phyloP scores from a whole-genome alignment of 371 early-diverging fungal genomes.

The Rozella allomycis region DNA sequence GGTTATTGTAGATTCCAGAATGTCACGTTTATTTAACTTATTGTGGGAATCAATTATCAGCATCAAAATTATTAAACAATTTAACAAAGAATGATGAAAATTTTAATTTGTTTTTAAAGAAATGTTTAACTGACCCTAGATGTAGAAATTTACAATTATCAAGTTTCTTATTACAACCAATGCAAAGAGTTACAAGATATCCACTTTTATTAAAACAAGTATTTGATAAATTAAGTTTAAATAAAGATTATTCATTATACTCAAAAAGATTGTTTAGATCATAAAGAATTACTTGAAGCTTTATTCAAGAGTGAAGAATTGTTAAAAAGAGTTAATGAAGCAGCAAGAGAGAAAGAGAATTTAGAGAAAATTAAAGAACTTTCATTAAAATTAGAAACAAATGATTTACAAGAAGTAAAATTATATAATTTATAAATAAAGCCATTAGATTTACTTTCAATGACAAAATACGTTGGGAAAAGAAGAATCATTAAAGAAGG shows the following conservation, averaged over 20 bases:
- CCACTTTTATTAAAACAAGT: conserved; percentile 57
- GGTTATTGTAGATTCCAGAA: conserved; percentile 3
- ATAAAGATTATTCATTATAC: conserved; percentile 53
- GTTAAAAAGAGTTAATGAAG: conserved; percentile 50
- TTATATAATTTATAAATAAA: no score
- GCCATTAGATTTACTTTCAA: conserved; percentile 27
- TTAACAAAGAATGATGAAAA: not conserved
- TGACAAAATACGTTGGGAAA: conserved; percentile 33
- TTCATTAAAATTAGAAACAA: no score
- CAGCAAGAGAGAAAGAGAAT: conserved; percentile 39
- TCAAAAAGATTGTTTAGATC: conserved; percentile 48
- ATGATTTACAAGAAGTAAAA: no score
- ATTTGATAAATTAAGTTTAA: not conserved
- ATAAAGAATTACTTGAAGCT: conserved; percentile 41
- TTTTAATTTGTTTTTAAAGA: no score
- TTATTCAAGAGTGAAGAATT: conserved; percentile 41
- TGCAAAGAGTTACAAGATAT: conserved; percentile 82
- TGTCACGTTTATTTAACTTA: conserved; percentile 29
- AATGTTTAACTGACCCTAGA: no score
- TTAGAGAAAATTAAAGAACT: not conserved
- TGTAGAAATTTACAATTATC: conserved; percentile 60
- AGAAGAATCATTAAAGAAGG: conserved; percentile 65
- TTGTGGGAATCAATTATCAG: conserved; percentile 40
- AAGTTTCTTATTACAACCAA: conserved; percentile 66
- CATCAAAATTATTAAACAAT: conserved; percentile 37